Conservation (phyloP, 768 basidiomycete genomes). For the Cystobasidium ongulense region DNA sequence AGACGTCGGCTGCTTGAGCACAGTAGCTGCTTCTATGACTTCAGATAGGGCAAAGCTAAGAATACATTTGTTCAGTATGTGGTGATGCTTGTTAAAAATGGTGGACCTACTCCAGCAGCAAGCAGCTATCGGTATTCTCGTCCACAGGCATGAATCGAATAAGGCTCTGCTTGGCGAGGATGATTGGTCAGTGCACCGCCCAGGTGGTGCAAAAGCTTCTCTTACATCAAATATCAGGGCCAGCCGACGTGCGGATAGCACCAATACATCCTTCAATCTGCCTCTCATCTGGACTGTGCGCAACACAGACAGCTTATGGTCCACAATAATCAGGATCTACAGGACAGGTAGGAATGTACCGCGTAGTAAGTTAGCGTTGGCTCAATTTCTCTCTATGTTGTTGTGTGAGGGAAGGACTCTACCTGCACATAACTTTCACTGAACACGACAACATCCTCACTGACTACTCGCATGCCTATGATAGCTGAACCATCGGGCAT, state of each 20-base stretch:
- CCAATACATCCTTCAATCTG: neutral
- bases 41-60: conserved; percentile 11
- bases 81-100: neutral
- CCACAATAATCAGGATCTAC: neutral
- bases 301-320: neutral
- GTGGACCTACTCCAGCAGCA: conserved; percentile 1
- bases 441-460: conserved; percentile 20
- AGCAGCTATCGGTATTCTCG: neutral
- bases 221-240: conserved; percentile 6
- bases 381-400: too few species aligned
- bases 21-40: neutral
- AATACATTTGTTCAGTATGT: too few species aligned
- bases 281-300: neutral
- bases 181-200: neutral
- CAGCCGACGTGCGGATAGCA: neutral
- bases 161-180: neutral
- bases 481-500: neutral
- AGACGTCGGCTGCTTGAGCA: conserved; percentile 10
- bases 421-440: neutral
- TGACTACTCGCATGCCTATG: neutral
- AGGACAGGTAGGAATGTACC: neutral
- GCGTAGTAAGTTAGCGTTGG: too few species aligned
- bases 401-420: too few species aligned
- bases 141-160: conserved; percentile 18
- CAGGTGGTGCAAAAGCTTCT: neutral